These are phyloP conservation scores for Alternaria dauci DNA, from an alignment of 2,329 filamentous ascomycete species.

Conservation along the genomic window DNA sequence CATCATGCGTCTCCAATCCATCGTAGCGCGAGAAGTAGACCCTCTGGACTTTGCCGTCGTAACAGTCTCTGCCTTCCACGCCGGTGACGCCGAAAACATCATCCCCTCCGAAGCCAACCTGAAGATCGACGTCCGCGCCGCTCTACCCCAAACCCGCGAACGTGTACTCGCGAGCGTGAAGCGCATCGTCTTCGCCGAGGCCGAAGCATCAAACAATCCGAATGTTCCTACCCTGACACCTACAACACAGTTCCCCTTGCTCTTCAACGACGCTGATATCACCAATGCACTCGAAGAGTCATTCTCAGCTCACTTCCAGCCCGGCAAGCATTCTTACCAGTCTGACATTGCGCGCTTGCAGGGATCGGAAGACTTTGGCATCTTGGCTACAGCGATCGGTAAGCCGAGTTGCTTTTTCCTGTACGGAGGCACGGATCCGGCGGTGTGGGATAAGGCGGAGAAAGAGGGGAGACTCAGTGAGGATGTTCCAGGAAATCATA, in stretches of 20 bases:
- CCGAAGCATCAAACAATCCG: constrained; percentile 57
- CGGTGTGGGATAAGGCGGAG: constrained; percentile 60
- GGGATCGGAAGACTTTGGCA: constrained; percentile 67
- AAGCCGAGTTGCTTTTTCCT: constrained; percentile 65
- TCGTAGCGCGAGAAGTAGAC: constrained; percentile 64
- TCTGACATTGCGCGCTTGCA: constrained; percentile 53
- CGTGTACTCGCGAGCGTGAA: constrained; percentile 58
- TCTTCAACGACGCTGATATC: constrained; percentile 60
- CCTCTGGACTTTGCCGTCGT: constrained; percentile 65
- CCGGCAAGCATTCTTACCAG: constrained; percentile 42
- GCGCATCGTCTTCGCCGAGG: constrained; percentile 66
- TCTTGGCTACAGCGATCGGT: constrained; percentile 60
- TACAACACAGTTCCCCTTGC: constrained; percentile 56
- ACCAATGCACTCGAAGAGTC: constrained; percentile 54
- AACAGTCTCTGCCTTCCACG: constrained; percentile 66
- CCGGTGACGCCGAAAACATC: constrained; percentile 68
- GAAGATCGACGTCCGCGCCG: constrained; percentile 63
- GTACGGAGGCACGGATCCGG: constrained; percentile 62
- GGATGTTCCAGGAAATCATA: constrained; percentile 66
- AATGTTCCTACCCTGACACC: constrained; percentile 55
- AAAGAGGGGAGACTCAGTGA: constrained; percentile 57
- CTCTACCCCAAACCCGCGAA: constrained; percentile 56
- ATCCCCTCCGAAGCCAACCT: constrained; percentile 65
- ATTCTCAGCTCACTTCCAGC: constrained; percentile 59
- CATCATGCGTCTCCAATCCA: constrained; percentile 66